phyloP scores from a whole-genome alignment of 2,329 filamentous ascomycete genomes.

The Esteya vermicola region DNA sequence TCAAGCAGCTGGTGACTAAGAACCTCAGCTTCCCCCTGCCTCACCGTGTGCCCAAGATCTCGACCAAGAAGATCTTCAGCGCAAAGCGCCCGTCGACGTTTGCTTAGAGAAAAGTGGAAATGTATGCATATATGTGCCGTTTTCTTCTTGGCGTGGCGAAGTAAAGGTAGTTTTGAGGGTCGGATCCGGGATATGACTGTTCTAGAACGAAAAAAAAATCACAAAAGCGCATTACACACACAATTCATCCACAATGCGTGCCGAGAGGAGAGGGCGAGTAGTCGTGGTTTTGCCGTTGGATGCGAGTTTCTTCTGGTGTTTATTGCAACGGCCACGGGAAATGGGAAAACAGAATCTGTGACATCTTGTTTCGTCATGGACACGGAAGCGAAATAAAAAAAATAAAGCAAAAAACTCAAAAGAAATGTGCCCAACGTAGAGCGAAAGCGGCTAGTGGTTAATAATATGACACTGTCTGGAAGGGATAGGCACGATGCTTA shows the following conservation, averaged over 20 bases:
- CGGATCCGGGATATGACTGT: no score
- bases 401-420: constrained; percentile 1
- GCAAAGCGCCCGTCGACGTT: constrained; percentile 92
- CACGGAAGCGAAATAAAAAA: constrained; percentile 4
- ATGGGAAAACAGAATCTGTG: constrained; percentile 23
- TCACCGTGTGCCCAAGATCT: constrained; percentile 78
- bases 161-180: no score
- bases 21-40: constrained; percentile 95
- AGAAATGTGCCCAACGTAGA: background rate
- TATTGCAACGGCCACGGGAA: constrained; percentile 37
- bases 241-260: no score
- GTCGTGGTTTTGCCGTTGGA: constrained; percentile 24
- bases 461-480: no score
- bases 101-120: constrained; percentile 54
- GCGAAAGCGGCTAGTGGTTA: no score
- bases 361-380: constrained; percentile 2
- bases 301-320: constrained; percentile 46
- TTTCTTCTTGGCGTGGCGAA: no score
- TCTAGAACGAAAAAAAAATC: background rate
- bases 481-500: no score
- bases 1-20: constrained; percentile 96
- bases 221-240: no score
- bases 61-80: constrained; percentile 82
- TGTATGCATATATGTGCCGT: background rate
- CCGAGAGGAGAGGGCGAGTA: background rate